A percentile compares a stretch with the other conserved stretches of the same genome.
Evolutionary conservation across 148 eudicot species (phyloP).

Genomic region (Pharnaceum exiguum): DNA sequence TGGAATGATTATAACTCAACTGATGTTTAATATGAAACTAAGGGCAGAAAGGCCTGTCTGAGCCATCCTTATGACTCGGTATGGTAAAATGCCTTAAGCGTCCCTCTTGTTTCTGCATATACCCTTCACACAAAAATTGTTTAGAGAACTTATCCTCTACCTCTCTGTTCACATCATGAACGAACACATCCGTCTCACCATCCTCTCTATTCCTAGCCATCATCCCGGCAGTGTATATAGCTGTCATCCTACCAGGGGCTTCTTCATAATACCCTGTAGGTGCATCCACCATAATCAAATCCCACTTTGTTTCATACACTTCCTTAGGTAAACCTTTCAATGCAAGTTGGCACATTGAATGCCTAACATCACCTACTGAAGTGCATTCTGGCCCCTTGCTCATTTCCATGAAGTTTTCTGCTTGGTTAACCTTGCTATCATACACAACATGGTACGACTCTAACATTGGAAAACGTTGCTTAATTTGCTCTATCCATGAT

Average conservation of each 20-base stretch:
- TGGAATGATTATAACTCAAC: too few species aligned
- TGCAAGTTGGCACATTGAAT: slow-evolving; percentile 82
- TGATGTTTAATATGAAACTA: slow-evolving; percentile 7
- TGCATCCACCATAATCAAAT: slow-evolving; percentile 96
- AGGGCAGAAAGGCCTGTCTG: slow-evolving; percentile 75
- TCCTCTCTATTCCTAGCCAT: slow-evolving; percentile 72
- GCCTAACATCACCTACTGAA: slow-evolving; percentile 36
- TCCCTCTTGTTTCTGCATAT: slow-evolving; percentile 85
- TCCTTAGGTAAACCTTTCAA: slow-evolving; percentile 62
- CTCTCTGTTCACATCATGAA: slow-evolving; percentile 91
- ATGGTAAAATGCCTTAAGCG: slow-evolving; percentile 83
- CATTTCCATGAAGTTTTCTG: slow-evolving; percentile 38
- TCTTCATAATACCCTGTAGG: slow-evolving; percentile 92
- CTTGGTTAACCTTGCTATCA: slow-evolving; percentile 59
- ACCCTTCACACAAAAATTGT: slow-evolving; percentile 78
- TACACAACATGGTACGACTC: slow-evolving; percentile 63
- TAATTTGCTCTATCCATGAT: slow-evolving; percentile 64
- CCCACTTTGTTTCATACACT: slow-evolving; percentile 76
- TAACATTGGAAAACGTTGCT: slow-evolving; percentile 36
- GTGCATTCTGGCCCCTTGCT: slow-evolving; percentile 47
- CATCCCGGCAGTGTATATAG: slow-evolving; percentile 90
- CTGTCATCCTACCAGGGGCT: slow-evolving; percentile 96
- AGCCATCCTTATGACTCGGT: slow-evolving; percentile 61
- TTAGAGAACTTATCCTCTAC: slow-evolving; percentile 85
- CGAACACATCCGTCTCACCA: slow-evolving; percentile 76